Conservation (phyloP, 352 stramenopile genomes). For the Globisporangium splendens region DNA sequence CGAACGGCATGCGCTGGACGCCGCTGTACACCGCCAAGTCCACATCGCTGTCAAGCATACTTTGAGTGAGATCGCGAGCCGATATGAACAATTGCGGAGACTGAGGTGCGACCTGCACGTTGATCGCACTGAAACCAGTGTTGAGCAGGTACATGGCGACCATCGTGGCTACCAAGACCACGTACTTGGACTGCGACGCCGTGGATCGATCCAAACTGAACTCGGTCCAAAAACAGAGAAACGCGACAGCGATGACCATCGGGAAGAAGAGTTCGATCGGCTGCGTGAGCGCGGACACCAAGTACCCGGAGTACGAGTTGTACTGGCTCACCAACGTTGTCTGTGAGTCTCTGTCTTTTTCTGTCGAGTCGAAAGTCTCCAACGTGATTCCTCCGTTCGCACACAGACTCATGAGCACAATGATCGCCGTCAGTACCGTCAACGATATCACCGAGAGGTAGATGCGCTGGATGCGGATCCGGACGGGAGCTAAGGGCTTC, state of each 20-base stretch:
- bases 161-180: background rate
- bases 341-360: background rate
- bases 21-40: no score
- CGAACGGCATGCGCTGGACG: no score
- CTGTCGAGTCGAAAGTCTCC: background rate
- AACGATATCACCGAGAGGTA: background rate
- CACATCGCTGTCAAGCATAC: no score
- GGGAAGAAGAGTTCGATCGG: slow-evolving; percentile 6
- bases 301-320: slow-evolving; percentile 9
- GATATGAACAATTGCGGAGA: background rate
- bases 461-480: slow-evolving; percentile 1
- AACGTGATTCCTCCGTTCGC: background rate
- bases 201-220: background rate
- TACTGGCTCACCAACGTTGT: slow-evolving; percentile 2
- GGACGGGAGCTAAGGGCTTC: background rate
- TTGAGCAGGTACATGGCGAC: background rate
- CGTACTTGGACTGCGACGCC: slow-evolving; percentile 20
- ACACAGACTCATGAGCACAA: background rate
- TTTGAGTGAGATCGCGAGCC: no score
- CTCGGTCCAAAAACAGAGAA: slow-evolving; percentile 7
- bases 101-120: slow-evolving; percentile 4
- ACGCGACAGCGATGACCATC: background rate
- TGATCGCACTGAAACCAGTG: slow-evolving; percentile 3
- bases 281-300: slow-evolving; percentile 1
- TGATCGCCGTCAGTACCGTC: background rate